Percentiles rank a stretch among this genome's conserved stretches.
Conservation (phyloP, 345 rosid species). For the Excoecaria agallocha region DNA sequence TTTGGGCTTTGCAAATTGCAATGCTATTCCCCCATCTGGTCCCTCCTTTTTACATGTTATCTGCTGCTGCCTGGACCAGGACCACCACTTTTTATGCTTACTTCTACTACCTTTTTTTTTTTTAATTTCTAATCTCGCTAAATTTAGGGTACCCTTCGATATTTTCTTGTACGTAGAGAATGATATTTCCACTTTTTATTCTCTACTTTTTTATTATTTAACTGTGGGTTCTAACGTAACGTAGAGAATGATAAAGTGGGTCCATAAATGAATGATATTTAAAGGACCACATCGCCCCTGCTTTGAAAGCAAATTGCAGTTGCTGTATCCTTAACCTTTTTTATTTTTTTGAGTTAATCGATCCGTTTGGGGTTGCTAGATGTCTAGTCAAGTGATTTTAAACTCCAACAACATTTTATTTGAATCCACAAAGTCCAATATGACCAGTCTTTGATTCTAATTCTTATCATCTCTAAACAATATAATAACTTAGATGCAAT, state of each 20-base stretch:
- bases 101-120: no score
- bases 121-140: no score
- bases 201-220: no score
- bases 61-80: background rate
- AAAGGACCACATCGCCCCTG: background rate
- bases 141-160: no score
- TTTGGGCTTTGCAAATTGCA: constrained; percentile 14
- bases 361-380: no score
- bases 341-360: no score
- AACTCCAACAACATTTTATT: no score
- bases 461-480: background rate
- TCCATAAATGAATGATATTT: background rate
- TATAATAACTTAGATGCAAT: no score
- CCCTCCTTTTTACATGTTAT: background rate
- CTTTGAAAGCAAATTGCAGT: background rate
- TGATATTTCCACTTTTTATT: no score
- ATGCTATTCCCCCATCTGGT: background rate
- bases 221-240: no score
- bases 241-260: background rate
- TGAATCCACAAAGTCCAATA: no score
- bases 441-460: background rate
- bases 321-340: background rate
- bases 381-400: constrained; percentile 1
- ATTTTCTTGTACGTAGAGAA: no score
- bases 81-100: background rate